These are phyloP conservation scores for Cerioporus squamosus DNA, from an alignment of 1,284 basidiomycete species.

Conservation along the genomic window DNA sequence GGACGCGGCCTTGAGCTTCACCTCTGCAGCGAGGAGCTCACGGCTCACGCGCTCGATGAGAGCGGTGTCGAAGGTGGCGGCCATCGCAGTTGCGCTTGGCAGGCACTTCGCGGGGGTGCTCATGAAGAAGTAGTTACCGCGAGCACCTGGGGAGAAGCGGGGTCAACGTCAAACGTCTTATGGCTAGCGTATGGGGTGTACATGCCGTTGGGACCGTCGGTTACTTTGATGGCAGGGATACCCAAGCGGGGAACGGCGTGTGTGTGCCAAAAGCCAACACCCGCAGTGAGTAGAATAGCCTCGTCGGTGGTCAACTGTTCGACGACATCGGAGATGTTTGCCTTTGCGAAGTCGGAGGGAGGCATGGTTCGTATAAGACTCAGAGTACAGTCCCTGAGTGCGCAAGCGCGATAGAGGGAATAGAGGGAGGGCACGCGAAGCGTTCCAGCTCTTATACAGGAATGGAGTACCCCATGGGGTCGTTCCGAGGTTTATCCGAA, in stretches of 20 bases:
- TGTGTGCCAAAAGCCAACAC: constrained; percentile 81
- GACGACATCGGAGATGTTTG: constrained; percentile 61
- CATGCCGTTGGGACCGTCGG: constrained; percentile 75
- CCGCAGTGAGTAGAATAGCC: constrained; percentile 70
- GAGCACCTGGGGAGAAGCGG: constrained; percentile 30
- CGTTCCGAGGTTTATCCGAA: constrained; percentile 20
- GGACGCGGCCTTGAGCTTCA: constrained; percentile 70
- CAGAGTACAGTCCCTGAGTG: background rate
- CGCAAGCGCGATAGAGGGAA: background rate
- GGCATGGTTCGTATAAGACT: constrained; percentile 45
- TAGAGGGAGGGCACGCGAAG: background rate
- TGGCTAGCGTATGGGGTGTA: background rate
- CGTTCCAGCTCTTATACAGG: constrained; percentile 16
- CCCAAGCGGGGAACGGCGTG: constrained; percentile 65
- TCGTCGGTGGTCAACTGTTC: constrained; percentile 73
- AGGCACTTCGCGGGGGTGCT: constrained; percentile 64
- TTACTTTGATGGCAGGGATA: constrained; percentile 76
- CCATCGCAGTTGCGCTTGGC: constrained; percentile 70
- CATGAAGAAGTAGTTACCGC: constrained; percentile 44
- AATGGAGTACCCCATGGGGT: constrained; percentile 2
- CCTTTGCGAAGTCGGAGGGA: constrained; percentile 74
- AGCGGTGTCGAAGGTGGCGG: constrained; percentile 73
- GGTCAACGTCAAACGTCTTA: background rate
- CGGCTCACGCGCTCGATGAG: constrained; percentile 66
- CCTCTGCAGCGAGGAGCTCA: constrained; percentile 72